Evolutionary conservation across 2,329 filamentous ascomycete species (phyloP).

Genomic region (Zymoseptoria passerinii): DNA sequence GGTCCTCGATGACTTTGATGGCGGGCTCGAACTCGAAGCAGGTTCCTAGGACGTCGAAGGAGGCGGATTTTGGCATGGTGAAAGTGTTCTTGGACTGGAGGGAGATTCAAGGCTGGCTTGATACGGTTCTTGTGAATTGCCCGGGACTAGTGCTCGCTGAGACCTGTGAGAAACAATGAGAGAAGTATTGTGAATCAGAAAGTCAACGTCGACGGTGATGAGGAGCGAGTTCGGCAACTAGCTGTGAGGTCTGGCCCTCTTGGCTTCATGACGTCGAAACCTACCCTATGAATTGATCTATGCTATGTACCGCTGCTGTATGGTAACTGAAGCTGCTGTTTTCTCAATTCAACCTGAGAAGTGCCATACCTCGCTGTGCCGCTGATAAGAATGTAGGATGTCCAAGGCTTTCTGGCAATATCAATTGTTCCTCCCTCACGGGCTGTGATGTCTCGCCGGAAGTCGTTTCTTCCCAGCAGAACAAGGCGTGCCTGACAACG

Average conservation of each 20-base stretch:
- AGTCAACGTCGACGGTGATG: neutral
- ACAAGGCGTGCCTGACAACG: neutral
- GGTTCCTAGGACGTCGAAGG: constrained; percentile 27
- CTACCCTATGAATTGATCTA: neutral
- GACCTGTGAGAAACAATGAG: neutral
- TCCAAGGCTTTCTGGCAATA: neutral
- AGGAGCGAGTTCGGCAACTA: neutral
- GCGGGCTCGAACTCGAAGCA: constrained; percentile 25
- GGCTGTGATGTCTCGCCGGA: neutral
- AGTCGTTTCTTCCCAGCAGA: neutral
- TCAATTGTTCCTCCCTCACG: neutral
- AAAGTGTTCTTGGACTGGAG: neutral
- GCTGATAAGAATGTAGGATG: neutral
- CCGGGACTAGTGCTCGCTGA: neutral
- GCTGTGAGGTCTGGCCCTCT: neutral
- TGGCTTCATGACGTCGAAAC: neutral
- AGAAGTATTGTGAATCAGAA: neutral
- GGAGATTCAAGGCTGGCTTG: neutral
- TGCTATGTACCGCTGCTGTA: neutral
- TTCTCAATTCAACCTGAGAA: neutral
- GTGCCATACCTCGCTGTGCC: neutral
- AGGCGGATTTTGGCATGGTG: constrained; percentile 19
- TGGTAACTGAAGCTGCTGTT: neutral
- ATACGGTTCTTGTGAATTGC: neutral
- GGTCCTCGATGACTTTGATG: constrained; percentile 16